Percentiles rank a stretch among this genome's conserved stretches.
Conservation (phyloP, 306 rosid genomes). For the Psophocarpus tetragonolobus region DNA sequence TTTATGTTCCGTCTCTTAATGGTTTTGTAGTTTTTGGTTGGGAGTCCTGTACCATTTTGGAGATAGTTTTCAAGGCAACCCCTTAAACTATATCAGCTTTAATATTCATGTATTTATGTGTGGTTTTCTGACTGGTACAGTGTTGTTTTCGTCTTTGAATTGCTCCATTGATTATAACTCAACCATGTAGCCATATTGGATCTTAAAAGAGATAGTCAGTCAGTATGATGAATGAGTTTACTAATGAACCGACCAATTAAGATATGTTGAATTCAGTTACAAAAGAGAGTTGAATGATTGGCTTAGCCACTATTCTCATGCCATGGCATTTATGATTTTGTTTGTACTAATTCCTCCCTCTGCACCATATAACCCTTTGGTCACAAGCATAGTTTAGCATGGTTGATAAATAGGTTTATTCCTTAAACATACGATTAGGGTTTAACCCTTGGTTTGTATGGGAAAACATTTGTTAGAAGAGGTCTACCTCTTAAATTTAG, state of each 20-base stretch:
- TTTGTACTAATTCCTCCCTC: background rate
- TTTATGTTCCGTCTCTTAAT: background rate
- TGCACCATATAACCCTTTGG: too few relatives aligned
- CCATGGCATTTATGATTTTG: background rate
- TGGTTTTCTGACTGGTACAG: background rate
- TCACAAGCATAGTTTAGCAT: too few relatives aligned
- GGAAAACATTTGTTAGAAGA: too few relatives aligned
- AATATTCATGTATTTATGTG: background rate
- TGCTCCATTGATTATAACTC: constrained; percentile 12
- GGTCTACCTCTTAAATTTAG: too few relatives aligned
- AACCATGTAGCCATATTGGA: background rate
- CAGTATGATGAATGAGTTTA: background rate
- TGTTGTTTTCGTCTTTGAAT: background rate
- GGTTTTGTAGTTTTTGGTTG: background rate
- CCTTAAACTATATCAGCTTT: background rate
- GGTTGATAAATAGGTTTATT: too few relatives aligned
- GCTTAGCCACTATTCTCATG: background rate
- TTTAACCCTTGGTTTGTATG: too few relatives aligned
- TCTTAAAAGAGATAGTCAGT: background rate
- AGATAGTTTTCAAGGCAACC: background rate
- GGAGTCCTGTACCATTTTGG: background rate
- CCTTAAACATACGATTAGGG: too few relatives aligned
- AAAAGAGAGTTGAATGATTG: background rate
- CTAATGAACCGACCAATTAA: background rate
- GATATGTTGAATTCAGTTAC: background rate